Evolutionary conservation across 805 yeast species (phyloP), one percentile per base, ranked within the genome.

Genomic region (Saturnispora diversa): DNA sequence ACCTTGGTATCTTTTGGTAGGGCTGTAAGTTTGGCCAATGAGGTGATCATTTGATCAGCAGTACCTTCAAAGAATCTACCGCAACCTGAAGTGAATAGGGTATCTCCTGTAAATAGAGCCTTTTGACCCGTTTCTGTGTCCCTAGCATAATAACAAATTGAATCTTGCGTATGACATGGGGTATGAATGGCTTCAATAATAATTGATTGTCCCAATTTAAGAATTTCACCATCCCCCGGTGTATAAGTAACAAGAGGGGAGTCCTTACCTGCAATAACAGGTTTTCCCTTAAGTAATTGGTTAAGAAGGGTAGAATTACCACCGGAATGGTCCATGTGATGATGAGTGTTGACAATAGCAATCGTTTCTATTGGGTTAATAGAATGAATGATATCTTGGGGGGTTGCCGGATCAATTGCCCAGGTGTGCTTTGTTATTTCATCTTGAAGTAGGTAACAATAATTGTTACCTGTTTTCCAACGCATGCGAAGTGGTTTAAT

Each of bases 131-230:
- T 75, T 26, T 59, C 56, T n/a, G 58, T 50, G 56, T 90, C 97
- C 35, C 66, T 65, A 0, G 74, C 86, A 51, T 62, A 82, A 61
- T 86, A 92, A 56, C 97, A 90, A 45, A 92, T 84, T 3, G 95
- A 85, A 62, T 92, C 99, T 61, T 83, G 92, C 0, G 99, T 92
- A 60, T 92, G 99, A 57, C 99, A 92, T 4, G 99, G 98, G 0
- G 99, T 92, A 61, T 90, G 90, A 29, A 90, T 66, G 1, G 96
- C 94, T 2, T 80, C 77, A 37, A 88, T 73, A 13, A 74, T 68
- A 37, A 90, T 55, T 46, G 70, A 59, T 30, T 68, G 64, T 4
- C 96, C 95, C 44, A 87, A 63, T 44, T 70, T 68, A 44, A 83
- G 66, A 15, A 66, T 63, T 46, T 77, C 84, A 11, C 69, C 63